Conservation (phyloP, 2,329 filamentous ascomycete species). For the Leptographium galeiforme region DNA sequence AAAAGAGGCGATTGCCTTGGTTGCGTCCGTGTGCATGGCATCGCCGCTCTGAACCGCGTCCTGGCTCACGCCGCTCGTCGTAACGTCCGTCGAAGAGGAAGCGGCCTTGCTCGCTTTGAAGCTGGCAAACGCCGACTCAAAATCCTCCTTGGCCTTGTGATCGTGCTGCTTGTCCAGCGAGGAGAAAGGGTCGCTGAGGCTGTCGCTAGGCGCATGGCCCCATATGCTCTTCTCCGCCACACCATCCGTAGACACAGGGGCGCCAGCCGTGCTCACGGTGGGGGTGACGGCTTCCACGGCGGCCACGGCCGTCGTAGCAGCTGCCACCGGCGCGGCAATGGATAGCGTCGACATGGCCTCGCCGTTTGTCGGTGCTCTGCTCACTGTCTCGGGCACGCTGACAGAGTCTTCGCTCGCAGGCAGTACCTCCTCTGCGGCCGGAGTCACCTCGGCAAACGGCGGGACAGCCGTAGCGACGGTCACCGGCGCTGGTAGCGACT, state of each 20-base stretch:
- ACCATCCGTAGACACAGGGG: not conserved
- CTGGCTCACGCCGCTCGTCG: not conserved
- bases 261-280: not conserved
- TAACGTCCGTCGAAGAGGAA: not conserved
- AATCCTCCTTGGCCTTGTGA: constrained; percentile 61
- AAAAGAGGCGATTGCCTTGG: constrained; percentile 38
- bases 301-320: not conserved
- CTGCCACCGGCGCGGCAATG: too few species aligned
- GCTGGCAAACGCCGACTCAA: constrained; percentile 72
- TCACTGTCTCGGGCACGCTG: not conserved
- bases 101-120: constrained; percentile 37
- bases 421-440: not conserved
- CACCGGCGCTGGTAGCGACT: not conserved
- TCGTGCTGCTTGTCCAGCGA: constrained; percentile 28
- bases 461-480: too few species aligned
- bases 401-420: not conserved
- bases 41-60: constrained; percentile 18
- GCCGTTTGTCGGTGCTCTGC: not conserved
- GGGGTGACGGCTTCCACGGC: not conserved
- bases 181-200: constrained; percentile 35
- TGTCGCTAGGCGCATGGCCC: constrained; percentile 13
- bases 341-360: not conserved
- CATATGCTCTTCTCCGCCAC: constrained; percentile 2
- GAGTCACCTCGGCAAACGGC: not conserved
- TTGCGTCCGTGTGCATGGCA: constrained; percentile 21